These are phyloP conservation scores for Brassica rapa DNA, from an alignment of 345 rosid genomes.

Conservation along the genomic window DNA sequence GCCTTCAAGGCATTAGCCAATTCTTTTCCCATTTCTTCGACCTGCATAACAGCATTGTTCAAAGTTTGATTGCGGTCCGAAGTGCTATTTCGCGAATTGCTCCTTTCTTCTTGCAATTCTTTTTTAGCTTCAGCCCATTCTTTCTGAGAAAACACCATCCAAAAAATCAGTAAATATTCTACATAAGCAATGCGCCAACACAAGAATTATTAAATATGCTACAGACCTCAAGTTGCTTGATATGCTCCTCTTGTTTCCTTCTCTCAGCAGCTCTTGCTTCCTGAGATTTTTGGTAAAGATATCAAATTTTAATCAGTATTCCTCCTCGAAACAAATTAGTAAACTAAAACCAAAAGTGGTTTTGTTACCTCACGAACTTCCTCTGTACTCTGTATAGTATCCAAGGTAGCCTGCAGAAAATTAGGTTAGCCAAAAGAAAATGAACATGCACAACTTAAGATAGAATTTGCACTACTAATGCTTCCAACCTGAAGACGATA, in stretches of 20 bases:
- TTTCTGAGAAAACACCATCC: conserved; percentile 49
- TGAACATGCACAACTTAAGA: neutral
- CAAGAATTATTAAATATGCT: neutral
- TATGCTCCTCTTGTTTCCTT: conserved; percentile 76
- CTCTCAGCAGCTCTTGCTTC: conserved; percentile 81
- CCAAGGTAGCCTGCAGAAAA: conserved; percentile 77
- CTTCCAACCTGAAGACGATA: conserved; percentile 74
- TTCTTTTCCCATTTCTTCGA: conserved; percentile 80
- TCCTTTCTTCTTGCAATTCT: conserved; percentile 81
- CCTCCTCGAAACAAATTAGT: neutral
- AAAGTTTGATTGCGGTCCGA: conserved; percentile 69
- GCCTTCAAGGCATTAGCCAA: conserved; percentile 74
- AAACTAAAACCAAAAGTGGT: neutral
- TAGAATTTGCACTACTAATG: conserved; percentile 11
- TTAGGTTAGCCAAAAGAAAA: conserved; percentile 35
- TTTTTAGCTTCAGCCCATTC: conserved; percentile 97
- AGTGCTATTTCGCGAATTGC: conserved; percentile 59
- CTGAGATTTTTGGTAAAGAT: conserved; percentile 42
- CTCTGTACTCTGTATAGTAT: conserved; percentile 78
- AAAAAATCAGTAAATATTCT: conserved; percentile 14
- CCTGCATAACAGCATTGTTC: conserved; percentile 77
- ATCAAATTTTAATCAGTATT: neutral
- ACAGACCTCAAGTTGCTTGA: conserved; percentile 72
- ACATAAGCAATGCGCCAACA: conserved; percentile 4
- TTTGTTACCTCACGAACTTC: conserved; percentile 82